A percentile compares a stretch with the other conserved stretches of the same genome.
These are phyloP conservation scores for Echinosophora koreensis DNA, from an alignment of 306 rosid genomes.

Conservation along the genomic window DNA sequence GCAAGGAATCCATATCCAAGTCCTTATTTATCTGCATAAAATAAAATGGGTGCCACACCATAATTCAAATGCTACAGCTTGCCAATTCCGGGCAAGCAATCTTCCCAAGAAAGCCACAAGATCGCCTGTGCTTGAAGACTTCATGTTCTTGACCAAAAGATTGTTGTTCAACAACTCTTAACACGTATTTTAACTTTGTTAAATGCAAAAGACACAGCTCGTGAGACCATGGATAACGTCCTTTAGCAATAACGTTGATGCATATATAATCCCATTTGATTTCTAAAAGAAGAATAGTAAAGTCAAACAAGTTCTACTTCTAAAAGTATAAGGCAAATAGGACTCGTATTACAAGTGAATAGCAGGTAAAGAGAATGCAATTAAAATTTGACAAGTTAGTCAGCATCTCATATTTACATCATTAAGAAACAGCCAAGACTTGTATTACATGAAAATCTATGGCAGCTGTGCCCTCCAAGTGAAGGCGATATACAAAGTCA, in stretches of 20 bases:
- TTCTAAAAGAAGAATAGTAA: neutral
- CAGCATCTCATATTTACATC: slow-evolving; percentile 58
- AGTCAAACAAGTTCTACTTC: slow-evolving; percentile 7
- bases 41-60: slow-evolving; percentile 18
- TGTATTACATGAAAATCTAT: slow-evolving; percentile 29
- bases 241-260: neutral
- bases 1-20: too few species aligned
- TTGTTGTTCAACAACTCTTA: neutral
- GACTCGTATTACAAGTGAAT: slow-evolving; percentile 10
- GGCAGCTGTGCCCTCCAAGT: slow-evolving; percentile 28
- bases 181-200: neutral
- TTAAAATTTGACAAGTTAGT: slow-evolving; percentile 42
- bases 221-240: neutral
- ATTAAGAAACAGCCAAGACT: slow-evolving; percentile 49
- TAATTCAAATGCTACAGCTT: slow-evolving; percentile 1
- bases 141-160: slow-evolving; percentile 11
- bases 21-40: neutral
- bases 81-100: slow-evolving; percentile 18
- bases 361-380: neutral
- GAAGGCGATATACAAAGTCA: slow-evolving; percentile 33
- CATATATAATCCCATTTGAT: neutral
- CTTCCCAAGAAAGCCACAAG: slow-evolving; percentile 1
- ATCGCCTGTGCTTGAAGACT: slow-evolving; percentile 29
- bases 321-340: neutral
- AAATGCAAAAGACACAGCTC: slow-evolving; percentile 12